These are phyloP conservation scores for Picochlorum sp. DNA, from an alignment of 139 green algal species.

Conservation along the genomic window DNA sequence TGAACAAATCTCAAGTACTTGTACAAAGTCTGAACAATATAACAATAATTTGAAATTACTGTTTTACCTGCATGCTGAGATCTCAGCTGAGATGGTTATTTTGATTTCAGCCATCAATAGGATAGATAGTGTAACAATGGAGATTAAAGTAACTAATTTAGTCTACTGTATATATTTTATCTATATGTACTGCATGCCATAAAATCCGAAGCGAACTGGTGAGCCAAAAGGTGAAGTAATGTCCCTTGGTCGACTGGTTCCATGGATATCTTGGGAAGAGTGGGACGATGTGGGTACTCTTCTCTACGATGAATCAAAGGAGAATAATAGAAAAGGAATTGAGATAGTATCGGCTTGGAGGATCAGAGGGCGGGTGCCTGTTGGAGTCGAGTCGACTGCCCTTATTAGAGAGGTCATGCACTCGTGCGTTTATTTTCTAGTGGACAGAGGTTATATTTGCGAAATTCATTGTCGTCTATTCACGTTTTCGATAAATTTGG, in stretches of 20 bases:
- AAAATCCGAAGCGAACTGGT: not conserved
- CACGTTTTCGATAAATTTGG: not conserved
- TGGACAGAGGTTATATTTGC: not conserved
- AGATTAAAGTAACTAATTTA: too few species aligned
- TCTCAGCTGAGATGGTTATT: too few species aligned
- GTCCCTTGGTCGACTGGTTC: constrained; percentile 37
- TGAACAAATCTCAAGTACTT: too few species aligned
- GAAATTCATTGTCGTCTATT: not conserved
- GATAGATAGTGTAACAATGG: too few species aligned
- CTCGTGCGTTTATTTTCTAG: not conserved
- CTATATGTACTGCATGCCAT: not conserved
- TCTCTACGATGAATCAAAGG: constrained; percentile 20
- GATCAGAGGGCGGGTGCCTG: constrained; percentile 40
- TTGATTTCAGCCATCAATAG: too few species aligned
- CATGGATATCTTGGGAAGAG: constrained; percentile 60
- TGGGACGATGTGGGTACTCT: constrained; percentile 36
- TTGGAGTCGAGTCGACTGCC: constrained; percentile 53
- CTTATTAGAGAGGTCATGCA: constrained; percentile 35
- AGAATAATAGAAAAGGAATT: not conserved
- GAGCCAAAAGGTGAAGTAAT: not conserved
- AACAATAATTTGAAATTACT: too few species aligned
- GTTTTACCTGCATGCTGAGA: too few species aligned
- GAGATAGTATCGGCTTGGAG: constrained; percentile 36
- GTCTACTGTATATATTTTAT: too few species aligned
- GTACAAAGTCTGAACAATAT: too few species aligned